Evolutionary conservation across 371 early-diverging fungal genomes (phyloP), one percentile per base, ranked within the genome.

Genomic region (Phascolomyces articulosus): DNA sequence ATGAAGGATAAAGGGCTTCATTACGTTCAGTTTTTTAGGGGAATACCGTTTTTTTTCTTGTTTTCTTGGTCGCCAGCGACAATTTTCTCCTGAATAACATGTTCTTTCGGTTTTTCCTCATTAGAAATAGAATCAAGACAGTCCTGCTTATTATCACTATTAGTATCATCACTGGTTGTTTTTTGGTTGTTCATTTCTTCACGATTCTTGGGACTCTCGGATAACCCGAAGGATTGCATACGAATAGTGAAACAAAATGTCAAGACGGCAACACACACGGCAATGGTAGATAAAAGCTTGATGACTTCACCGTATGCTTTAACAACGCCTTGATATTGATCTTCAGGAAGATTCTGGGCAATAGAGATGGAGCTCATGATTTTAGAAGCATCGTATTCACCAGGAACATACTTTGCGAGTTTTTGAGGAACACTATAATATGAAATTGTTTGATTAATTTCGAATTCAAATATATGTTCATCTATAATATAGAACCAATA

Each of bases 391-490:
- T 76, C 69, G 28, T 63, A 73, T 48, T 79, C 72, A 61, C 78
- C 78, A 64, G 75, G 78, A 55, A 74, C 73, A 55, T 78, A 64
- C n/a, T 68, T 28, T 15, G 63, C 64, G 16, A 78, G 34, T 59
- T 74, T 40, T 24, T 28, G 28, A 31, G 78, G 78, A 7, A 78
- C 58, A 55, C 74, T 58, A 1, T 40, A 63, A 51, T n/a, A 7
- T 9, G 40, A 40, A 9, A 9, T 9, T 40, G 40, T 40, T 7
- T 40, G 40, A 9, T 40, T 9, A 15, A 9, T 9, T 15, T 40
- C 40, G 7, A 15, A 40, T 40, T 40, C 40, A 9, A n/a, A n/a
- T n/a, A n/a, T n/a, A n/a, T n/a, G n/a, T n/a, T n/a, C n/a, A n/a
- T n/a, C n/a, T n/a, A n/a, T n/a, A n/a, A n/a, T n/a, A n/a, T n/a